These are phyloP conservation scores for Stephania japonica DNA, from an alignment of 164 flowering plant species.

Conservation along the genomic window DNA sequence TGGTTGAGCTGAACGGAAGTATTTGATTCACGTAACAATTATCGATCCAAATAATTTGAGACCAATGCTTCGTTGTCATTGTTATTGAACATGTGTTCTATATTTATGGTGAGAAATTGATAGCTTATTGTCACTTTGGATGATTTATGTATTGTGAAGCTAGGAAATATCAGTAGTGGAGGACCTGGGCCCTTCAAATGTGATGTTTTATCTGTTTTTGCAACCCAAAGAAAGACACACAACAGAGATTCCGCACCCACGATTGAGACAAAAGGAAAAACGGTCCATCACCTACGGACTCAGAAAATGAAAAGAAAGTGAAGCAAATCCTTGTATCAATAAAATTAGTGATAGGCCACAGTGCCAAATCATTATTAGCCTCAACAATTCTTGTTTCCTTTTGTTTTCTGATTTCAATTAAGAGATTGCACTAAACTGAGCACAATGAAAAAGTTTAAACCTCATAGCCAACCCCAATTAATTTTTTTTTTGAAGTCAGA, in stretches of 20 bases:
- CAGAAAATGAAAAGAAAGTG: not conserved
- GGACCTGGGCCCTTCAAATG: not conserved
- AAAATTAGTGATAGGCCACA: not conserved
- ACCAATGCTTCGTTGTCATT: not conserved
- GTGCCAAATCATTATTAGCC: not conserved
- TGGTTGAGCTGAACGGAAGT: too few species aligned
- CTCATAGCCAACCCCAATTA: too few species aligned
- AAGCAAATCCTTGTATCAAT: not conserved
- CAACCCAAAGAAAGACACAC: not conserved
- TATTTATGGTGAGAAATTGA: not conserved
- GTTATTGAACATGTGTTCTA: not conserved
- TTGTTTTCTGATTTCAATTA: not conserved
- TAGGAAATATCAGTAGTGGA: not conserved
- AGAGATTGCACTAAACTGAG: too few species aligned
- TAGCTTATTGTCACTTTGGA: not conserved
- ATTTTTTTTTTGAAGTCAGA: too few species aligned
- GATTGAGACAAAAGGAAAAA: not conserved
- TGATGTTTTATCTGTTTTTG: not conserved
- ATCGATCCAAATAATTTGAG: not conserved
- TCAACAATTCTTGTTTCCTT: not conserved
- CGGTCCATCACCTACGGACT: slow-evolving; percentile 7
- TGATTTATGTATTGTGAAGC: not conserved
- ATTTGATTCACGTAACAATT: too few species aligned
- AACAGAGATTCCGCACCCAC: not conserved
- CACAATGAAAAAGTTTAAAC: too few species aligned